Conservation (phyloP, 148 eudicot species). For the Fallopia convolvulus region DNA sequence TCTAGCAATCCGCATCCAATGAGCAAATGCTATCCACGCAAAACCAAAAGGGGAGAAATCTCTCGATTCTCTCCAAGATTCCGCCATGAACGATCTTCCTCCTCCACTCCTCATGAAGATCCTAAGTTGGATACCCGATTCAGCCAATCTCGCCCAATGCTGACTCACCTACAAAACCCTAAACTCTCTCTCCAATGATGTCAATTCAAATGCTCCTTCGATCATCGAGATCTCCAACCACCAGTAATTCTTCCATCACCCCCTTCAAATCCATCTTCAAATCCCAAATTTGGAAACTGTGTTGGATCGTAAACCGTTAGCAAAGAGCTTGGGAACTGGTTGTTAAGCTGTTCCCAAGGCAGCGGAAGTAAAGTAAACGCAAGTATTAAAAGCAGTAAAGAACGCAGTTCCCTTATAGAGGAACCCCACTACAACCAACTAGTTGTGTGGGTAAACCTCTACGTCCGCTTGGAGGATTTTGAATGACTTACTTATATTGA, state of each 20-base stretch:
- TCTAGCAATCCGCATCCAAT: too few relatives aligned
- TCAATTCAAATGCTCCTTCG: slow-evolving; percentile 43
- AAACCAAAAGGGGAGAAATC: background rate
- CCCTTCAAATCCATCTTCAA: slow-evolving; percentile 41
- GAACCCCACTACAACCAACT: too few relatives aligned
- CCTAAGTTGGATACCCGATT: slow-evolving; percentile 38
- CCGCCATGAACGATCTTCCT: slow-evolving; percentile 51
- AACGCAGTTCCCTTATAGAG: too few relatives aligned
- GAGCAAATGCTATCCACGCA: too few relatives aligned
- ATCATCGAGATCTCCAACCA: slow-evolving; percentile 29
- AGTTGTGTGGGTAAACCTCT: too few relatives aligned
- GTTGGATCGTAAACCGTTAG: too few relatives aligned
- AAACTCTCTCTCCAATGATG: slow-evolving; percentile 27
- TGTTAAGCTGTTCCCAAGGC: too few relatives aligned
- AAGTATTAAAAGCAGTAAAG: too few relatives aligned
- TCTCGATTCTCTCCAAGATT: background rate
- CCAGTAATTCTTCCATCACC: slow-evolving; percentile 12
- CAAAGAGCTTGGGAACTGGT: too few relatives aligned
- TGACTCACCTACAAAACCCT: slow-evolving; percentile 39
- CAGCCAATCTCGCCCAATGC: slow-evolving; percentile 42
- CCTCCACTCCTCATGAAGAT: slow-evolving; percentile 34
- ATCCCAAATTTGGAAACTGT: slow-evolving; percentile 15
- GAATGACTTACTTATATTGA: too few relatives aligned
- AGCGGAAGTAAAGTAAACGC: too few relatives aligned
- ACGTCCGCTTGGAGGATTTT: too few relatives aligned